A percentile compares a stretch with the other conserved stretches of the same genome.
Evolutionary conservation across 2,329 filamentous ascomycete genomes (phyloP).

Genomic region (Akanthomyces lecanii): DNA sequence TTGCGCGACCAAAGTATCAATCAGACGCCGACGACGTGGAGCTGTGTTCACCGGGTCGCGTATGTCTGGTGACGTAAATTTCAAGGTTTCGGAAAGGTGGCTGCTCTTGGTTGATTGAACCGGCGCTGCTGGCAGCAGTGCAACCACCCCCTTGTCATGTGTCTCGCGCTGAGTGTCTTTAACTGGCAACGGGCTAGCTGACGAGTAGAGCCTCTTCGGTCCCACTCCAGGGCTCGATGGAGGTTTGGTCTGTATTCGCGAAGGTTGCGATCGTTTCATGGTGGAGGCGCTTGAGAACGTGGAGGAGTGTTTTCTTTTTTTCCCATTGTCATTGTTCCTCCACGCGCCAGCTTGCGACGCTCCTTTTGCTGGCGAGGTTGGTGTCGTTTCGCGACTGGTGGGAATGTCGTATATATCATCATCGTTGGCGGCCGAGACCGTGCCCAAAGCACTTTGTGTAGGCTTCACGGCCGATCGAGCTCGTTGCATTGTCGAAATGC

Average conservation of each 20-base stretch:
- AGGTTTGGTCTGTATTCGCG: not conserved
- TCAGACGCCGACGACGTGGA: slow-evolving; percentile 30
- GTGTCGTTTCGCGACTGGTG: slow-evolving; percentile 8
- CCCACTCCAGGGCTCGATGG: not conserved
- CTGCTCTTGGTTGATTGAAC: not conserved
- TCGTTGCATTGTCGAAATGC: slow-evolving; percentile 1
- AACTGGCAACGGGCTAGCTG: not conserved
- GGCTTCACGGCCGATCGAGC: not conserved
- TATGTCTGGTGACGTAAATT: not conserved
- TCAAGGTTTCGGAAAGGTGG: not conserved
- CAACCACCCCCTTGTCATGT: not conserved
- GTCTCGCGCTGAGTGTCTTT: not conserved
- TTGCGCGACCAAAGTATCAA: slow-evolving; percentile 41
- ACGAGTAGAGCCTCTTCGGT: not conserved
- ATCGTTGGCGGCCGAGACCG: not conserved
- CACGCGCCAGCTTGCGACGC: not conserved
- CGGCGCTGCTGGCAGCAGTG: slow-evolving; percentile 4
- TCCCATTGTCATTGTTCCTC: not conserved
- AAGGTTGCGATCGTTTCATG: not conserved
- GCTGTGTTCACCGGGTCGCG: not conserved
- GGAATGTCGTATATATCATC: slow-evolving; percentile 16
- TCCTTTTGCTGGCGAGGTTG: not conserved
- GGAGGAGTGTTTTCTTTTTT: slow-evolving; percentile 13
- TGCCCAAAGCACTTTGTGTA: not conserved
- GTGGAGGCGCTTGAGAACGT: not conserved